phyloP scores from a whole-genome alignment of 2,329 filamentous ascomycete genomes.

The Exophiala sp. region DNA sequence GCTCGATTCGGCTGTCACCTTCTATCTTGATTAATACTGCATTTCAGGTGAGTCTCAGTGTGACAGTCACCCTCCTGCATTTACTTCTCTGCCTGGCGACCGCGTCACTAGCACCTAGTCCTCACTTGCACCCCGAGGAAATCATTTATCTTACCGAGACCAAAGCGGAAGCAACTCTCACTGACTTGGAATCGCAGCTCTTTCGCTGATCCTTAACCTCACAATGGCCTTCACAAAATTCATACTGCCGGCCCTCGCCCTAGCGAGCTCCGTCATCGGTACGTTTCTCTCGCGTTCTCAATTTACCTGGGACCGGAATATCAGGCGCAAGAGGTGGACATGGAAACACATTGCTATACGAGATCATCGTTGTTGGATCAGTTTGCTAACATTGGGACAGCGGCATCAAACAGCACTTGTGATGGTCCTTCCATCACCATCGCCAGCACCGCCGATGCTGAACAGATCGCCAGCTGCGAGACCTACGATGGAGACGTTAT shows the following conservation, averaged over 20 bases:
- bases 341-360: background rate
- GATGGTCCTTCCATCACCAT: slow-evolving; percentile 38
- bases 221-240: slow-evolving; percentile 52
- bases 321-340: slow-evolving; percentile 8
- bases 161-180: background rate
- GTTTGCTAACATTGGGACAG: slow-evolving; percentile 17
- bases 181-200: slow-evolving; percentile 22
- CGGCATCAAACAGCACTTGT: slow-evolving; percentile 14
- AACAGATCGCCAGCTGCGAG: slow-evolving; percentile 61
- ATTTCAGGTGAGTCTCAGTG: slow-evolving; percentile 27
- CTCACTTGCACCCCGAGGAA: background rate
- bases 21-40: slow-evolving; percentile 27
- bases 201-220: slow-evolving; percentile 20
- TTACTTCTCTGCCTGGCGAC: background rate
- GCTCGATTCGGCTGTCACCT: slow-evolving; percentile 13
- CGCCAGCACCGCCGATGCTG: slow-evolving; percentile 55
- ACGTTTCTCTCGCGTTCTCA: slow-evolving; percentile 23
- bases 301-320: background rate
- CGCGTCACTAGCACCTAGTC: slow-evolving; percentile 4
- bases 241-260: slow-evolving; percentile 52
- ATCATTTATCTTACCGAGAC: background rate
- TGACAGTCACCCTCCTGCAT: slow-evolving; percentile 1
- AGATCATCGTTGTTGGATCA: background rate
- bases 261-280: slow-evolving; percentile 49
- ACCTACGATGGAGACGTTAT: slow-evolving; percentile 63